Evolutionary conservation across 148 eudicot genomes (phyloP).

Genomic region (Selenicereus undatus): DNA sequence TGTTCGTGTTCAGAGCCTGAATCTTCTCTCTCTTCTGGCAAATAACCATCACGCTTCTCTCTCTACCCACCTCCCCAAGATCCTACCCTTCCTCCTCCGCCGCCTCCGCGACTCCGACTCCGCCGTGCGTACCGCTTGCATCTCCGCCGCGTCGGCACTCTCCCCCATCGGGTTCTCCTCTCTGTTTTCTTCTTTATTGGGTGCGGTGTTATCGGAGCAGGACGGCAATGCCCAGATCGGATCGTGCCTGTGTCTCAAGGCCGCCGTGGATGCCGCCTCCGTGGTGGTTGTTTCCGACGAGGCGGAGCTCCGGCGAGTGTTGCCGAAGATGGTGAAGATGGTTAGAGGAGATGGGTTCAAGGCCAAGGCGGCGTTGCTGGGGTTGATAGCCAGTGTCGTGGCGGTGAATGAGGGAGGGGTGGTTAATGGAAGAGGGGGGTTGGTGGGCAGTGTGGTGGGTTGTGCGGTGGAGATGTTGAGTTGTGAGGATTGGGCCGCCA

Average conservation of each 20-base stretch:
- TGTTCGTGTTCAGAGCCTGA: constrained; percentile 46
- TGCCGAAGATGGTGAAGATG: constrained; percentile 48
- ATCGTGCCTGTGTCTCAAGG: constrained; percentile 44
- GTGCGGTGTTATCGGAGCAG: constrained; percentile 44
- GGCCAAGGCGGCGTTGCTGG: constrained; percentile 49
- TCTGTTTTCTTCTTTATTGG: constrained; percentile 10
- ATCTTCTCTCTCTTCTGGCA: constrained; percentile 32
- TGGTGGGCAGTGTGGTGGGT: constrained; percentile 39
- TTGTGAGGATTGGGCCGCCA: constrained; percentile 59
- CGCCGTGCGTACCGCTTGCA: constrained; percentile 43
- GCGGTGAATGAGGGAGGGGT: constrained; percentile 39
- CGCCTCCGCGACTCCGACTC: constrained; percentile 61
- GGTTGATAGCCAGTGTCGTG: constrained; percentile 46
- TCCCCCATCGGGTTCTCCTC: constrained; percentile 7
- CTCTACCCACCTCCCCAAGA: constrained; percentile 42
- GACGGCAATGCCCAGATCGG: constrained; percentile 49
- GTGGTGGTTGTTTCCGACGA: constrained; percentile 24
- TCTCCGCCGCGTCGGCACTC: constrained; percentile 29
- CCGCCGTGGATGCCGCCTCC: constrained; percentile 39
- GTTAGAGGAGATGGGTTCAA: constrained; percentile 39
- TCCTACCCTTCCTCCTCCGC: constrained; percentile 33
- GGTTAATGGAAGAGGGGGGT: constrained; percentile 15
- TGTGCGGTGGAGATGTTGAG: constrained; percentile 48
- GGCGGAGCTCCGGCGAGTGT: constrained; percentile 22
- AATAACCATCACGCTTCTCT: constrained; percentile 29